These are phyloP conservation scores for Thermothielavioides terrestris DNA, from an alignment of 495 filamentous ascomycete species.

Conservation along the genomic window DNA sequence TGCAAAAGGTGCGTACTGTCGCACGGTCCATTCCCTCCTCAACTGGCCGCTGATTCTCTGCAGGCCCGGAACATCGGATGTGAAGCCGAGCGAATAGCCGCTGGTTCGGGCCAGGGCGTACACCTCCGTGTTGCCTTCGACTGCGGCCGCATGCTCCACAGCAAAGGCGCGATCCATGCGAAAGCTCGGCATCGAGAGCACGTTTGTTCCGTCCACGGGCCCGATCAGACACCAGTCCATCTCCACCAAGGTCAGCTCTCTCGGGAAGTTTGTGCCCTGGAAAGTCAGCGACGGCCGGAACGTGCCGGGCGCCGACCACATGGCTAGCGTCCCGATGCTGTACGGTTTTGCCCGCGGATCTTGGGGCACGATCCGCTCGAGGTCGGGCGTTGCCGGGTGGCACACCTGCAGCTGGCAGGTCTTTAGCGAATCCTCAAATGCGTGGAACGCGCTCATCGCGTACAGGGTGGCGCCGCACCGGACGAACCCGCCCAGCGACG, in stretches of 20 bases:
- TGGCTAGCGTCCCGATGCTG: slow-evolving; percentile 4
- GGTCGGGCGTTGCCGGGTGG: slow-evolving; percentile 8
- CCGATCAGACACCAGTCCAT: slow-evolving; percentile 15
- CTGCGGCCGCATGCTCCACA: neutral
- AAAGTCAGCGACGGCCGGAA: slow-evolving; percentile 10
- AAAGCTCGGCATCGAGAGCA: slow-evolving; percentile 2
- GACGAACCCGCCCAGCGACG: slow-evolving; percentile 10
- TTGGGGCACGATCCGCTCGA: neutral
- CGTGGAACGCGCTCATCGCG: slow-evolving; percentile 12
- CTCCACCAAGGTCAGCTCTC: slow-evolving; percentile 1
- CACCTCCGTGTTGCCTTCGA: slow-evolving; percentile 14
- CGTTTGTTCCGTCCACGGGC: slow-evolving; percentile 9
- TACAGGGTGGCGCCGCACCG: neutral
- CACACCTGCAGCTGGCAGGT: neutral
- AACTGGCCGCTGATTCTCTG: slow-evolving; percentile 1
- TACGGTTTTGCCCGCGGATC: neutral
- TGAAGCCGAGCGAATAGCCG: slow-evolving; percentile 13
- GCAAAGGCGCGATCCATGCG: neutral
- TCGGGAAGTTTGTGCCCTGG: neutral
- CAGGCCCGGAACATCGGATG: slow-evolving; percentile 12
- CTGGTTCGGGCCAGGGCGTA: slow-evolving; percentile 12
- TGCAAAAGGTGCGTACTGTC: slow-evolving; percentile 8
- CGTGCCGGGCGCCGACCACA: neutral
- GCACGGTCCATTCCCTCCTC: slow-evolving; percentile 13
- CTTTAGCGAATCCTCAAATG: slow-evolving; percentile 1